Evolutionary conservation across 2,329 filamentous ascomycete species (phyloP), one percentile per base, ranked within the genome.

Genomic region (Geosmithia putterillii): DNA sequence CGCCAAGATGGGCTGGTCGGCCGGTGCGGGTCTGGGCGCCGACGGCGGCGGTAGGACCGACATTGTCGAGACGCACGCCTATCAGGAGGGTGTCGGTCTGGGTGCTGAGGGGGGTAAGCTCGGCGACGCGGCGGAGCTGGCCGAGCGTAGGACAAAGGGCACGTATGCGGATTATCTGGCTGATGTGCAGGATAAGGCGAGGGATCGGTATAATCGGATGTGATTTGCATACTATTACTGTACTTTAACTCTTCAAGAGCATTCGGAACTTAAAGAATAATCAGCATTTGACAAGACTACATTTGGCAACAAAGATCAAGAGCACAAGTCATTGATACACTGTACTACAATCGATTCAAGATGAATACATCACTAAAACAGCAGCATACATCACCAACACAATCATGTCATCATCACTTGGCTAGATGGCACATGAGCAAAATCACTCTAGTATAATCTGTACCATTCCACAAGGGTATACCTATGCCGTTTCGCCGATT

Each of bases 1-100:
- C 35, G 76, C 78, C 35, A 86, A 85, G 65, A 83, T 84, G 76
- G 82, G 82, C 21, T 86, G 81, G 81, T 76, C 65, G 19, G 66
- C 70, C 1, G 81, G 82, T 8, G 68, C 72, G 45, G 81, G 82
- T 0, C 65, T 86, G 4, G 82, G 82, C 2, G 77, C 73, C 0
- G 70, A 73, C 39, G 77, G 76, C 6, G 70, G 70, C 6, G 82
- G 82, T 0, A 69, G 75, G 38, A 82, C 74, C 0, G 73, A 80
- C 42, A 77, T 76, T 4, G 75, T 86, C 43, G 70, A 72, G 23
- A 79, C 79, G 12, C 71, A 75, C 42, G 71, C 79, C 8, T 86
- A 86, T 56, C 69, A 74, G 18, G 73, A 79, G 15, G 81, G 82
- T 17, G 81, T 83, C 1, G 82, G 82, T 1, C 62, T 86, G 15